Base-by-base conservation (phyloP, 371 early-diverging fungal species). In the Amoeboaphelidium protococcarum region DNA sequence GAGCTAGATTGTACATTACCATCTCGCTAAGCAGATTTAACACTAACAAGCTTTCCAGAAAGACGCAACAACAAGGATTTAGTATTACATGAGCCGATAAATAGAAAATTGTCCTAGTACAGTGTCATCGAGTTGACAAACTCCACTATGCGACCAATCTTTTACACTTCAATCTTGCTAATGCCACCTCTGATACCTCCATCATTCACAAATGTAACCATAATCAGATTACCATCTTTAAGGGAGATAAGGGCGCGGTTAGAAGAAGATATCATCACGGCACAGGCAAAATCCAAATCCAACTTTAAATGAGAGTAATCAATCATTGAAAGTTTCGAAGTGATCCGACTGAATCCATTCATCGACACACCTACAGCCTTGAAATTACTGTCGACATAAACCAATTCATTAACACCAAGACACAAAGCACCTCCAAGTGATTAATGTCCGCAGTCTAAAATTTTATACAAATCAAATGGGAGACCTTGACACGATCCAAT, bases 381-480 rank as follows among this genome's bases (percentile, higher is more conserved):
- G 1, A 79, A 70, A 4, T 82, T 81, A 59, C 89, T 88, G 44
- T 79, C 80, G 0, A 89, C 66, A 56, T 90, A 80, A 23, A 87
- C 63, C 13, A 96, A 51, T 2, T 81, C 73, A 58, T 79, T 84
- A 40, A 78, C 64, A 0, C 77, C 69, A 6, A 86, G 54, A 0
- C 85, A 70, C 23, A 95, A 59, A 2, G 90, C 60, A 21, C 94
- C 96, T 26, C 87, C 82, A 2, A 85, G 66, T 2, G 90, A 87
- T 42, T 71, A 69, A 0, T 87, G 87, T 47, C 86, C 65, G 88
- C 66, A 10, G 74, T 60, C 24, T 91, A 54, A 19, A 58, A 59
- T 22, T 66, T n/a, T n/a, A n/a, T n/a, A 63, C 52, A 77, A 68
- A 57, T 89, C 85, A 54, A 77, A 80, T 6, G 94, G 91, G 25